phyloP scores from a whole-genome alignment of 768 basidiomycete species.

The Tubosaeta sp. region DNA sequence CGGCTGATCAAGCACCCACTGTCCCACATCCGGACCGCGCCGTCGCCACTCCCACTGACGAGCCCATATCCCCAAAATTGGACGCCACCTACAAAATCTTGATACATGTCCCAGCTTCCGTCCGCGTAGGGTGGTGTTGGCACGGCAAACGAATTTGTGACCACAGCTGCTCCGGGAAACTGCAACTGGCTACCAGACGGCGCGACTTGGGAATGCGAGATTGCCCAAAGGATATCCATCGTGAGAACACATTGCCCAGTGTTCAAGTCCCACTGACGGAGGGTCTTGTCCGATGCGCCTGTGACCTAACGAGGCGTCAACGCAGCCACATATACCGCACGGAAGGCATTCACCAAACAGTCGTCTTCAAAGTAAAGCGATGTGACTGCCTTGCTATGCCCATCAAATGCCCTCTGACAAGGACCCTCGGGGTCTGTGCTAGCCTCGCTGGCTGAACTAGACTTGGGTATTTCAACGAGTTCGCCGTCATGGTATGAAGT shows the following conservation, averaged over 20 bases:
- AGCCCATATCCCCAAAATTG: conserved; percentile 99
- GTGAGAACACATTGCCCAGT: conserved; percentile 99
- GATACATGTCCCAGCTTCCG: conserved; percentile 91
- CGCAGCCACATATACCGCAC: conserved; percentile 1
- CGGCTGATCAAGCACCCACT: conserved; percentile 50
- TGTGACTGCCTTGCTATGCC: conserved; percentile 91
- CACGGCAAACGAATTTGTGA: conserved; percentile 66
- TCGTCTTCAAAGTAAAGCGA: conserved; percentile 94
- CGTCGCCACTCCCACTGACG: conserved; percentile 95
- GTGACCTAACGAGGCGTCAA: conserved; percentile 64
- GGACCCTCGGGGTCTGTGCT: conserved; percentile 42
- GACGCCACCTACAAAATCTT: conserved; percentile 95
- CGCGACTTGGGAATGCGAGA: conserved; percentile 74
- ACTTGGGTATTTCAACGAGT: conserved; percentile 35
- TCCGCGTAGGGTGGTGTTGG: conserved; percentile 87
- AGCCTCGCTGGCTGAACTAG: conserved; percentile 35
- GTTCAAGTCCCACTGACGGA: conserved; percentile 96
- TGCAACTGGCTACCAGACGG: conserved; percentile 38
- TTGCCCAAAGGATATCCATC: conserved; percentile 99
- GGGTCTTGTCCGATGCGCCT: conserved; percentile 95
- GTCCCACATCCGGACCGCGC: conserved; percentile 99
- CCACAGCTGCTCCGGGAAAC: conserved; percentile 51
- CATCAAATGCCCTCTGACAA: conserved; percentile 76
- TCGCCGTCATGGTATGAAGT: conserved; percentile 31
- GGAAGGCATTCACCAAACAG: conserved; percentile 61